Evolutionary conservation across 1,284 basidiomycete genomes (phyloP).

Genomic region (Pterulicium gracile): DNA sequence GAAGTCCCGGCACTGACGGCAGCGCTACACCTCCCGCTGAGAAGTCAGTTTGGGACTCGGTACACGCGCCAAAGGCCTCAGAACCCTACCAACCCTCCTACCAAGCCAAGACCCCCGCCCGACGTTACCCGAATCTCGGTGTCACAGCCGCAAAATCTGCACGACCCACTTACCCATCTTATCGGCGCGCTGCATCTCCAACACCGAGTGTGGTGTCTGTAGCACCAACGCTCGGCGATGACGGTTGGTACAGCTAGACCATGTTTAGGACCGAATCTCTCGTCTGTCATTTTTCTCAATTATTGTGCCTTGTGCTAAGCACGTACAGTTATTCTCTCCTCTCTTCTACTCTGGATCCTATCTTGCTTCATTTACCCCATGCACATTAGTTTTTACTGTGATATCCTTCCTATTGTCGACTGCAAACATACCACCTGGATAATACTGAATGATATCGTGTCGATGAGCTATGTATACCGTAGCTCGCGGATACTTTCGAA

Average conservation of each 20-base stretch:
- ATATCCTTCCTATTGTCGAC: background rate
- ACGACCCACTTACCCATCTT: conserved; percentile 18
- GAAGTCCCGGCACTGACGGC: conserved; percentile 20
- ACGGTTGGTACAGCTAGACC: conserved; percentile 64
- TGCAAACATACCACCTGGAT: no score
- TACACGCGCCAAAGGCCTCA: conserved; percentile 44
- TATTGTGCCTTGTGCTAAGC: background rate
- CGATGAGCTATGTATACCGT: background rate
- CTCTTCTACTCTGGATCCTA: background rate
- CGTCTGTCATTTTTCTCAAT: conserved; percentile 1
- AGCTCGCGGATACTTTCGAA: background rate
- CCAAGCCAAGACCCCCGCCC: conserved; percentile 15
- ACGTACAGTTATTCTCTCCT: no score
- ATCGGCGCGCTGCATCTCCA: conserved; percentile 42
- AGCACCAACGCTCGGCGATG: conserved; percentile 53
- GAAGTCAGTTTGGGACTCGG: conserved; percentile 61
- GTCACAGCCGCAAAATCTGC: conserved; percentile 27
- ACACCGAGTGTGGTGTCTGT: conserved; percentile 64
- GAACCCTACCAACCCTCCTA: conserved; percentile 13
- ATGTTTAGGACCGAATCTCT: conserved; percentile 6
- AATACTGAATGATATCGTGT: background rate
- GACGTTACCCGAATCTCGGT: conserved; percentile 25
- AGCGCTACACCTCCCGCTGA: conserved; percentile 32
- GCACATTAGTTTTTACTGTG: background rate
- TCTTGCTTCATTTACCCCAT: background rate